These are phyloP conservation scores for Leccinellum luteum DNA, from an alignment of 768 basidiomycete species.

Conservation along the genomic window DNA sequence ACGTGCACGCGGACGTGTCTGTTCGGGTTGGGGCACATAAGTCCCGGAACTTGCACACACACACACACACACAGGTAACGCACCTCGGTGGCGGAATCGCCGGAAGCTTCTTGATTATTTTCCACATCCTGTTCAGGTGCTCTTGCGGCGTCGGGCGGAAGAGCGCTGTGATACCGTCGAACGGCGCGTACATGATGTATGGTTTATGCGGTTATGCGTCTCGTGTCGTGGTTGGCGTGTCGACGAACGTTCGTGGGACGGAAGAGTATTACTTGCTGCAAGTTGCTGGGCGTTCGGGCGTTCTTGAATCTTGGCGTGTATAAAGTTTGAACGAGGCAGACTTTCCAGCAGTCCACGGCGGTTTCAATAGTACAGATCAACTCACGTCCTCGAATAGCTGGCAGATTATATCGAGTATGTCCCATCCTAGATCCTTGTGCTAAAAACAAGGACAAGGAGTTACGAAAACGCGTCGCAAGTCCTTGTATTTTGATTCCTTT, in stretches of 20 bases:
- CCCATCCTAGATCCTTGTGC: neutral
- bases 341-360: neutral
- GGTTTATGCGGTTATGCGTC: neutral
- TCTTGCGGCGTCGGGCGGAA: slow-evolving; percentile 18
- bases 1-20: slow-evolving; percentile 33
- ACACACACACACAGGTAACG: neutral
- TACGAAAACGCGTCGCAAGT: neutral
- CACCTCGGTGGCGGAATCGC: slow-evolving; percentile 16
- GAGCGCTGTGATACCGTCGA: slow-evolving; percentile 14
- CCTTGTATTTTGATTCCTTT: neutral
- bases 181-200: neutral
- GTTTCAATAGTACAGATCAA: neutral
- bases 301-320: neutral
- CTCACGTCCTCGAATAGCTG: neutral
- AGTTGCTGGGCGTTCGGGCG: neutral
- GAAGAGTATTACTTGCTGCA: too few relatives aligned
- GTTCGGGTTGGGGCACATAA: neutral
- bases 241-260: neutral
- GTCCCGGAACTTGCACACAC: neutral
- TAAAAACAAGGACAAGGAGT: neutral
- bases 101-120: slow-evolving; percentile 16
- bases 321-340: neutral
- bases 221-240: neutral
- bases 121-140: slow-evolving; percentile 26
- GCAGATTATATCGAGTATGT: neutral